Base-by-base conservation (phyloP, 2,329 filamentous ascomycete species). In the Fusarium poae region DNA sequence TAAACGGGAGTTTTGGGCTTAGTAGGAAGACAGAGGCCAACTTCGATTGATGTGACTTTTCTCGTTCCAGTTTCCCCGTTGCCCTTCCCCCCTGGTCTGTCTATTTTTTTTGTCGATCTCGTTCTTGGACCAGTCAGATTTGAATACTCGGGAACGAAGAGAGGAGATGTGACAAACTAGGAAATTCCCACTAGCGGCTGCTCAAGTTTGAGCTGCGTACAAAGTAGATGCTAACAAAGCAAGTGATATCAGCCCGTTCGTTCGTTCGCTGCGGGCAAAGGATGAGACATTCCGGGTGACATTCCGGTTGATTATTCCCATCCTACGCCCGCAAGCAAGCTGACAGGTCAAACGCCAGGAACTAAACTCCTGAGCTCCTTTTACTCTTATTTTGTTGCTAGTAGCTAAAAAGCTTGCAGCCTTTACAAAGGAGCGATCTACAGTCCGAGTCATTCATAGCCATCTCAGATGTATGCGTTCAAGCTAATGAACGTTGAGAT, bases 401-500 rank as follows among this genome's bases (percentile, higher is more conserved):
- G 13, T 20, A 32, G 21, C 30, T 50, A 50, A 34, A 50, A 34
- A 27, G 21, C n/a, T 27, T 35, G 32, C 20, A 49, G 43, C 43
- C 29, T 49, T 27, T 39, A 39, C 32, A 40, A 34, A 23, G 42
- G 18, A 64, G 48, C 16, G 46, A 64, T 57, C 37, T 40, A n/a
- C 57, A 57, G 42, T 23, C 58, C 43, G 60, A 63, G 58, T 57
- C 61, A 64, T 60, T 55, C 32, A 35, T 39, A 11, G 27, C 53
- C 46, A 45, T 56, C 58, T 39, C 37, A n/a, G 35, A 63, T 27
- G 30, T 18, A 32, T 23, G n/a, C n/a, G 18, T n/a, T n/a, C 21
- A 56, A 50, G 39, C 62, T 66, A 66, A 43, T 44, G 55, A 54
- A 69, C 65, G 65, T 68, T 68, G 65, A 68, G 60, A 68, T 68